A percentile compares a stretch with the other conserved stretches of the same genome.
Evolutionary conservation across 768 basidiomycete species (phyloP).

Genomic region (Clitopilus hobsonii): DNA sequence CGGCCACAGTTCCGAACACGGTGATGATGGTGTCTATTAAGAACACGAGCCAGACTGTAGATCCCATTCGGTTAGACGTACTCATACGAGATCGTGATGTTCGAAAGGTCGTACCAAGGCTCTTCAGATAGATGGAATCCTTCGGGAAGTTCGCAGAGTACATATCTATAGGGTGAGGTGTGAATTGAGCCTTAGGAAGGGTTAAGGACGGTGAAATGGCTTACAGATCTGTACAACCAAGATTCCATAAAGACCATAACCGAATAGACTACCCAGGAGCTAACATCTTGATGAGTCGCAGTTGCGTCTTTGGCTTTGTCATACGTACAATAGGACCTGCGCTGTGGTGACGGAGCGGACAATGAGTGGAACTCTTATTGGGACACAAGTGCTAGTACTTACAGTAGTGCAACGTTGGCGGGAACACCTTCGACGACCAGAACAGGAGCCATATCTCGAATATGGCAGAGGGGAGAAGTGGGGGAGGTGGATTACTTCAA

Average conservation of each 20-base stretch:
- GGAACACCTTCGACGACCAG: background rate
- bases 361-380: background rate
- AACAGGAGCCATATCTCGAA: background rate
- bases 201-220: background rate
- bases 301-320: background rate
- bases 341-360: background rate
- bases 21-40: constrained; percentile 7
- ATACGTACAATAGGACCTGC: constrained; percentile 2
- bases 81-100: background rate
- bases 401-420: background rate
- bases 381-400: background rate
- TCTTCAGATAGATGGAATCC: constrained; percentile 2
- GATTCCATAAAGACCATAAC: constrained; percentile 5
- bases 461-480: background rate
- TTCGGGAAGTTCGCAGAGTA: constrained; percentile 3
- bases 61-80: background rate
- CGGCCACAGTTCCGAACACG: constrained; percentile 3
- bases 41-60: constrained; percentile 4
- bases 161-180: background rate
- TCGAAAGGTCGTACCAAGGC: background rate
- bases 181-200: background rate
- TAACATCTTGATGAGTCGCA: background rate
- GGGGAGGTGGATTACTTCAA: background rate
- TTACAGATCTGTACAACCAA: constrained; percentile 5
- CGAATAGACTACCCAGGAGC: constrained; percentile 6